Conservation (phyloP, 768 basidiomycete genomes). For the Amanita inopinata region DNA sequence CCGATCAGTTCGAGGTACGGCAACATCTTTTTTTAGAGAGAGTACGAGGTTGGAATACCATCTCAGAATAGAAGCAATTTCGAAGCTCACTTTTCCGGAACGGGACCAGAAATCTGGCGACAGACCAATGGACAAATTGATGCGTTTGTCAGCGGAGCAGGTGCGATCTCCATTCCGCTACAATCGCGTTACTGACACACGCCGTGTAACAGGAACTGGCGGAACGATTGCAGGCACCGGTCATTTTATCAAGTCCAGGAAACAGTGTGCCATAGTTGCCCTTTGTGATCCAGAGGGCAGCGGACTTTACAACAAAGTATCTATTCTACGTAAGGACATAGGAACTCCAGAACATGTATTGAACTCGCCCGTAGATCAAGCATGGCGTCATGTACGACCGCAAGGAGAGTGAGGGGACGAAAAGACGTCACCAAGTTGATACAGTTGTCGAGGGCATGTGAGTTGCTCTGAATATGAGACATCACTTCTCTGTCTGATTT, state of each 20-base stretch:
- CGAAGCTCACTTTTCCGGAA: conserved; percentile 79
- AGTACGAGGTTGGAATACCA: not conserved
- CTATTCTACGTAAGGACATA: no score
- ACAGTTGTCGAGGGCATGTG: conserved; percentile 93
- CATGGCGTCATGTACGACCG: conserved; percentile 90
- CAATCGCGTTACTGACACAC: not conserved
- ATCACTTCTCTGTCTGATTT: not conserved
- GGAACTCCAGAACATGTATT: no score
- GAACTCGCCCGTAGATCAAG: conserved; percentile 45
- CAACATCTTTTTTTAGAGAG: not conserved
- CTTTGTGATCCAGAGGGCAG: conserved; percentile 91
- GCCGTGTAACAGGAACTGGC: conserved; percentile 60
- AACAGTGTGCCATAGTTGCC: conserved; percentile 55
- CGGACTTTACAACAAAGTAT: conserved; percentile 88
- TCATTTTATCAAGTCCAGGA: conserved; percentile 66
- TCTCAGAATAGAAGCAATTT: conserved; percentile 79
- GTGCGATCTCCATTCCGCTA: conserved; percentile 24
- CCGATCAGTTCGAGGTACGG: conserved; percentile 86
- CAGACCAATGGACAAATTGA: conserved; percentile 78
- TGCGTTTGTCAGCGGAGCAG: conserved; percentile 88
- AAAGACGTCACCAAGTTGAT: conserved; percentile 89
- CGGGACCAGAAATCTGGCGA: conserved; percentile 92
- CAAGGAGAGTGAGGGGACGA: conserved; percentile 91
- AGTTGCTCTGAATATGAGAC: conserved; percentile 9
- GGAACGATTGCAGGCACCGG: conserved; percentile 89